Conservation (phyloP, 2,329 filamentous ascomycete genomes). For the Penicillium sumatraense region DNA sequence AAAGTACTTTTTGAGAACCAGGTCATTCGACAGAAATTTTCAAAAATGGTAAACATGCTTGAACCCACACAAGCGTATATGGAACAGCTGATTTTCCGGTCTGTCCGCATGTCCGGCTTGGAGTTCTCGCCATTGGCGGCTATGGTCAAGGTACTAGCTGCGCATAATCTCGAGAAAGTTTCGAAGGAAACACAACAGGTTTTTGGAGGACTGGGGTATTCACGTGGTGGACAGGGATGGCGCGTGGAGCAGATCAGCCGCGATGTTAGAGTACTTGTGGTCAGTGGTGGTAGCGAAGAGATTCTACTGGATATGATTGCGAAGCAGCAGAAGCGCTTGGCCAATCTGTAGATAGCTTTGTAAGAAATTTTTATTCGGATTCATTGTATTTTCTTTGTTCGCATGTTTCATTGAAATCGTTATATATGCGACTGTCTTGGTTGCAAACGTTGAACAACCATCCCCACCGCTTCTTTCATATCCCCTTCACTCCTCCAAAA, state of each 20-base stretch:
- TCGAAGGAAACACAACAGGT: slow-evolving; percentile 17
- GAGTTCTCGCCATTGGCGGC: slow-evolving; percentile 20
- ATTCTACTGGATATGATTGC: slow-evolving; percentile 12
- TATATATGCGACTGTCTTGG: no score
- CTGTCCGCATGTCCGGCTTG: slow-evolving; percentile 3
- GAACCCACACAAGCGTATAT: slow-evolving; percentile 13
- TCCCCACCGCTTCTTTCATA: no score
- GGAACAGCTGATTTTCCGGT: slow-evolving; percentile 14
- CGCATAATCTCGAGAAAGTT: slow-evolving; percentile 18
- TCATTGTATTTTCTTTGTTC: neutral
- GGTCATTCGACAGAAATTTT: slow-evolving; percentile 16
- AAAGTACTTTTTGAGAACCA: slow-evolving; percentile 19
- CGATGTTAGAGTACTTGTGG: slow-evolving; percentile 10
- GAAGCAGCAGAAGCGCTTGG: slow-evolving; percentile 8
- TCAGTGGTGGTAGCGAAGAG: slow-evolving; percentile 1
- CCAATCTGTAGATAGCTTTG: neutral
- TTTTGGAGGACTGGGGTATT: slow-evolving; percentile 16
- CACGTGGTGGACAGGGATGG: slow-evolving; percentile 17
- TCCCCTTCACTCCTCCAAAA: no score
- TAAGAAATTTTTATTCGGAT: neutral
- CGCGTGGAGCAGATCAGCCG: slow-evolving; percentile 19
- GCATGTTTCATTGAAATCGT: no score
- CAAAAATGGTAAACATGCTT: slow-evolving; percentile 12
- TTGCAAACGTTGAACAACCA: no score
- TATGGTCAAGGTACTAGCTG: slow-evolving; percentile 21